Evolutionary conservation across 2,329 filamentous ascomycete genomes (phyloP).

Genomic region (Alternaria arbusti): DNA sequence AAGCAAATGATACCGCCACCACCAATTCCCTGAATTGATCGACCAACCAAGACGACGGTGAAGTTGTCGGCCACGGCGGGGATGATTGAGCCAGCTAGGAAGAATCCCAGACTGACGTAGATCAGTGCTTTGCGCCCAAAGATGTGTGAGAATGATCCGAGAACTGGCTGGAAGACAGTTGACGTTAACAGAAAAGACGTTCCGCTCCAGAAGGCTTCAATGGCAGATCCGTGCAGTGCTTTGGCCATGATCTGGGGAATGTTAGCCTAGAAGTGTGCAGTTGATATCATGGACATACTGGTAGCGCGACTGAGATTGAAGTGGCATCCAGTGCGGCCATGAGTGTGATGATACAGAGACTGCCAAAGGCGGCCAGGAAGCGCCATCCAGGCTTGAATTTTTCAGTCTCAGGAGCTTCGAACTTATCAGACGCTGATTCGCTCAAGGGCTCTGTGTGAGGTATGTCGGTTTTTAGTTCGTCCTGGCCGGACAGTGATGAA

Average conservation of each 20-base stretch:
- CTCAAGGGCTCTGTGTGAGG: constrained; percentile 5
- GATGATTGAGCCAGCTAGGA: constrained; percentile 46
- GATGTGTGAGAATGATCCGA: constrained; percentile 50
- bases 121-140: constrained; percentile 51
- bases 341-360: constrained; percentile 62
- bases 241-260: constrained; percentile 44
- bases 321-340: constrained; percentile 72
- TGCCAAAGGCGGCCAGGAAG: constrained; percentile 46
- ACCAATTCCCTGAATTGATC: constrained; percentile 50
- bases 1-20: constrained; percentile 52
- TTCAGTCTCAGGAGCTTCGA: constrained; percentile 12
- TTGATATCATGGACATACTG: constrained; percentile 28
- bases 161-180: constrained; percentile 50
- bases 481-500: constrained; percentile 14
- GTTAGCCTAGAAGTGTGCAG: constrained; percentile 3
- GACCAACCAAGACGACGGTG: constrained; percentile 46
- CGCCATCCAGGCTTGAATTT: constrained; percentile 42
- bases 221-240: constrained; percentile 44
- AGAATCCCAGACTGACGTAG: constrained; percentile 44
- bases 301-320: constrained; percentile 67
- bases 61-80: constrained; percentile 49
- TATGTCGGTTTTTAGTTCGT: constrained; percentile 12
- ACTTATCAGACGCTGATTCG: constrained; percentile 17
- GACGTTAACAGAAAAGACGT: constrained; percentile 50
- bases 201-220: constrained; percentile 53